Evolutionary conservation across 2,329 filamentous ascomycete species (phyloP), one percentile per base, ranked within the genome.

Genomic region (Fusarium oligoseptatum): DNA sequence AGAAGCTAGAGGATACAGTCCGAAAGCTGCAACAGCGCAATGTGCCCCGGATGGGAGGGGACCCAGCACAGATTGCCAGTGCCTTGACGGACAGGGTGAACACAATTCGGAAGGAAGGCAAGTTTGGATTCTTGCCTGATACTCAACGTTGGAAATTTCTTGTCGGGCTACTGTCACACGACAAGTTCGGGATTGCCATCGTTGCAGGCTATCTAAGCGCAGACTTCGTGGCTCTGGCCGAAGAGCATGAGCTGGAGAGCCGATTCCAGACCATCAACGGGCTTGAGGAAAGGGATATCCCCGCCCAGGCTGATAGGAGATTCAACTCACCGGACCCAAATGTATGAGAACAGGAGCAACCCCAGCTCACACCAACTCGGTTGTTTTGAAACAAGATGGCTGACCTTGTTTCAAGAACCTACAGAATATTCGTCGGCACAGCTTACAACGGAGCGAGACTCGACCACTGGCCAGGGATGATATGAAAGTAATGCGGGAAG

Each of bases 111-210:
- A 75, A 76, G 39, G 64, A 76, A 15, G 72, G 74, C 29, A 64
- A 69, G 3, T 68, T 63, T 24, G 83, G 82, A 2, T 78, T 82
- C 60, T 64, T 83, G 6, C 78, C 75, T 3, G 82, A 85, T 63
- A 75, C 77, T n/a, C 67, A 73, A 9, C 84, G 81, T 29, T 85
- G 84, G 84, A 80, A 77, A n/a, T 67, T 76, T 11, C 77, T 85
- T 1, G 57, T 71, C 20, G 71, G 73, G 14, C 61, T 83, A 10
- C 68, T 81, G 6, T 64, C 57, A 1, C 67, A 80, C 11, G 67
- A 80, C 6, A 79, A 80, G 17, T 82, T 86, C 69, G 78, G 80
- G 20, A 71, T 78, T 6, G 81, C 80, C 1, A 66, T 82, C 2
- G 66, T 81, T 10, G 74, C 75, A 1, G 80, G 81, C 0, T 64